Evolutionary conservation across 768 basidiomycete species (phyloP).

Genomic region (Glaciozyma martinii): DNA sequence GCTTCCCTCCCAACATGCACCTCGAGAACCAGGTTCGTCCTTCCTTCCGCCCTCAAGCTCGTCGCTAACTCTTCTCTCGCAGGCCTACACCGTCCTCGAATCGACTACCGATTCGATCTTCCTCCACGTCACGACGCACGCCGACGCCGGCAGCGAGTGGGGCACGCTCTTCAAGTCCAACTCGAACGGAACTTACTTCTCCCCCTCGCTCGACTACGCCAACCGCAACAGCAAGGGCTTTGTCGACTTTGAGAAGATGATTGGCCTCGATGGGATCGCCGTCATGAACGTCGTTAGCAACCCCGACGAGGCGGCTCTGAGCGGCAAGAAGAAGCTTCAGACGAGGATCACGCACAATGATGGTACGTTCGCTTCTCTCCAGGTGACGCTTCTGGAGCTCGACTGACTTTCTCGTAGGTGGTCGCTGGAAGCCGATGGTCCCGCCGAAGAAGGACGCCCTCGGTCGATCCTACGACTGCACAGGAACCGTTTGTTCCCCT

Average conservation of each 20-base stretch:
- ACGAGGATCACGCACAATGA: conserved; percentile 93
- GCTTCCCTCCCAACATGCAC: conserved; percentile 83
- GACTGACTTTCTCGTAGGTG: conserved; percentile 47
- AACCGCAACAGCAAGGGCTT: conserved; percentile 81
- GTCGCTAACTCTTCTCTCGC: neutral
- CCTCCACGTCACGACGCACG: conserved; percentile 89
- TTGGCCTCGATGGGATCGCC: conserved; percentile 90
- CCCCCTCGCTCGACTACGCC: conserved; percentile 71
- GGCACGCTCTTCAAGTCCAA: conserved; percentile 92
- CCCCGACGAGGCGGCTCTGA: conserved; percentile 60
- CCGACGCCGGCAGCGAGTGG: conserved; percentile 63
- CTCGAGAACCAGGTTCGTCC: conserved; percentile 77
- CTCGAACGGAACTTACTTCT: conserved; percentile 96
- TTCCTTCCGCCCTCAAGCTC: neutral
- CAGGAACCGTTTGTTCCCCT: conserved; percentile 49
- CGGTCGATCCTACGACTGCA: conserved; percentile 62
- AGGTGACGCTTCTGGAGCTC: neutral
- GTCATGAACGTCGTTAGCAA: conserved; percentile 84
- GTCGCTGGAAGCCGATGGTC: conserved; percentile 71
- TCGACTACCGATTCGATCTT: conserved; percentile 88
- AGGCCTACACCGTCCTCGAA: conserved; percentile 91
- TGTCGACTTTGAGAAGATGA: conserved; percentile 97
- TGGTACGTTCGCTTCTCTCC: conserved; percentile 46
- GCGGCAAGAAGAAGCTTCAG: conserved; percentile 65
- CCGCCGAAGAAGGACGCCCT: conserved; percentile 71